phyloP scores from a whole-genome alignment of 2,329 filamentous ascomycete genomes.

The Akanthomyces muscarius region DNA sequence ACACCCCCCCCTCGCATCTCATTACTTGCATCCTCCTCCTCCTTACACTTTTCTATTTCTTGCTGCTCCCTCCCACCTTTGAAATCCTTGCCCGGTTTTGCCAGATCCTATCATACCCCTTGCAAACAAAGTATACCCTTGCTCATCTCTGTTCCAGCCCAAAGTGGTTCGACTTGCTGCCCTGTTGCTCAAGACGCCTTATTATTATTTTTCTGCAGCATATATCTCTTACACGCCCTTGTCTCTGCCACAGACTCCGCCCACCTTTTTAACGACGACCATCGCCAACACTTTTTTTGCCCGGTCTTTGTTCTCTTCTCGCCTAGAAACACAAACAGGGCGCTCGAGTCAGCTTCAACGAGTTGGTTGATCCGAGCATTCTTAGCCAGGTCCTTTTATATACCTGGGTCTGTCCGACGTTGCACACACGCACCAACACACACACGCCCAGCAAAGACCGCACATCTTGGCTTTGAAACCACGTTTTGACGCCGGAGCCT shows the following conservation, averaged over 20 bases:
- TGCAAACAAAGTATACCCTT: conserved; percentile 6
- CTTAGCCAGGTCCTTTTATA: no score
- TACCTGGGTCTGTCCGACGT: no score
- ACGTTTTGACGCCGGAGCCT: background rate
- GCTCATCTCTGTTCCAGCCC: conserved; percentile 7
- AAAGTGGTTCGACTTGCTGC: conserved; percentile 12
- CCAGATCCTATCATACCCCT: conserved; percentile 11
- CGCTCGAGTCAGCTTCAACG: conserved; percentile 1
- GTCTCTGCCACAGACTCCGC: background rate
- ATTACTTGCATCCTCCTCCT: conserved; percentile 2
- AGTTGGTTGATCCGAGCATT: no score
- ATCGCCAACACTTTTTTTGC: background rate
- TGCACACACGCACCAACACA: background rate
- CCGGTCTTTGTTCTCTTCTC: background rate
- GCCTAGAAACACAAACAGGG: background rate
- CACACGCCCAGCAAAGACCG: no score
- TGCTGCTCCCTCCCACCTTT: background rate
- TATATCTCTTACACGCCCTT: conserved; percentile 17
- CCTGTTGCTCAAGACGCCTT: background rate
- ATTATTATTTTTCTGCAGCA: background rate
- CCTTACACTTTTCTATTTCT: conserved; percentile 1
- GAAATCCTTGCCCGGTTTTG: background rate
- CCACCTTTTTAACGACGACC: background rate
- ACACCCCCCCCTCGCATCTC: conserved; percentile 9
- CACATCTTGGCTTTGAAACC: background rate